Evolutionary conservation across 805 yeast genomes (phyloP).

Genomic region (Grigorovia humatica): DNA sequence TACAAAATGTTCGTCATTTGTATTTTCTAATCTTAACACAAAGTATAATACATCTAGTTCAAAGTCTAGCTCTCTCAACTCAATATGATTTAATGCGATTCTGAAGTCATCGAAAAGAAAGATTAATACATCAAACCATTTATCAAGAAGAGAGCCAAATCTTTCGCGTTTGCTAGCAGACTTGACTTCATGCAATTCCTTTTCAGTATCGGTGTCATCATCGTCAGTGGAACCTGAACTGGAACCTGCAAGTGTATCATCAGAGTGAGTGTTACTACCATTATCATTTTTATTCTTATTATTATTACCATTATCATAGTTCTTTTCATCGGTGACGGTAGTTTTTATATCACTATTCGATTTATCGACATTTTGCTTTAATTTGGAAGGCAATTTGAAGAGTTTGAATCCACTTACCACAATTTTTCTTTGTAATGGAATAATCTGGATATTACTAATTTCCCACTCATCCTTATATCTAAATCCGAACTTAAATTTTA

Average conservation of each 20-base stretch:
- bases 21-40: not conserved
- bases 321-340: not conserved
- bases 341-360: not conserved
- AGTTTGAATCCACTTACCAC: constrained; percentile 6
- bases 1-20: not conserved
- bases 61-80: constrained; percentile 1
- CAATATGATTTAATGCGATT: constrained; percentile 3
- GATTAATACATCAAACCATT: constrained; percentile 1
- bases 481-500: constrained; percentile 12
- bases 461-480: constrained; percentile 6
- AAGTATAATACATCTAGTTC: constrained; percentile 2
- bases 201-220: not conserved
- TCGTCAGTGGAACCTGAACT: not conserved
- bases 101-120: constrained; percentile 5
- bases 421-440: constrained; percentile 12
- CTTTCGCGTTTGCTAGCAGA: not conserved
- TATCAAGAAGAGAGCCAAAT: not conserved
- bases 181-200: not conserved
- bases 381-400: not conserved
- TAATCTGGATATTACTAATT: constrained; percentile 13
- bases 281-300: not conserved
- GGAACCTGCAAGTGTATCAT: not conserved
- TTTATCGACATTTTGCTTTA: not conserved
- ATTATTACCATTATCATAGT: not conserved
- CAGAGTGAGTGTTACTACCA: not conserved